Evolutionary conservation across 2,329 filamentous ascomycete genomes (phyloP), one percentile per base, ranked within the genome.

Genomic region (Clarireedia paspali): DNA sequence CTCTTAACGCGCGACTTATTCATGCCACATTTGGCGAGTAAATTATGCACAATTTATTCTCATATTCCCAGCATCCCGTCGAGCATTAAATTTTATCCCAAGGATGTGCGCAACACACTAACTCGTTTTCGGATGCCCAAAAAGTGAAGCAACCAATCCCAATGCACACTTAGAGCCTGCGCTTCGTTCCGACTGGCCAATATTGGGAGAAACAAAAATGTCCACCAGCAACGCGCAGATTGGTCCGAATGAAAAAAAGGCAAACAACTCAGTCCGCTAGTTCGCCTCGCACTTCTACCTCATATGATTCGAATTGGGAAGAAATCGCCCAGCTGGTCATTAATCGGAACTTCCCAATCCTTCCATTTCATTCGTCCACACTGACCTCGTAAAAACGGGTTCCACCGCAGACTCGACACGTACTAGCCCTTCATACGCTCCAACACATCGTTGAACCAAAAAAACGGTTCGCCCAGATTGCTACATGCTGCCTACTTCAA

Each of bases 81-180:
- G 38, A 14, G 15, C 17, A 40, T 40, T n/a, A 40, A 40, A 15
- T 40, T 40, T 40, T 17, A 30, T 30, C 27, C 27, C 27, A 30
- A 10, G 27, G 27, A 30, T 30, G 27, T 30, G 17, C 14, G 6
- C 39, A 9, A 40, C 5, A 15, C 4, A 23, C 24, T 47, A 15
- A 53, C 20, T 6, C 17, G 14, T 51, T 53, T 36, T 36, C 45
- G 26, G 5, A 2, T 3, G 30, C 20, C 14, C 14, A 30, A 55
- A 60, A 53, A 63, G 59, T 62, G 60, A 64, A 62, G 63, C 63
- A 49, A 61, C 63, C 55, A 66, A 64, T 66, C 56, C 62, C 4
- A n/a, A 54, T 38, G 26, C 46, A 46, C 38, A 20, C 46, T 17
- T 45, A 23, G 36, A 40, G 26, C 42, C 26, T 51, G 47, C 56